Percentiles rank a stretch among this genome's conserved stretches.
phyloP scores from a whole-genome alignment of 176 grass and related monocot genomes.

The Oryza coarctata region DNA sequence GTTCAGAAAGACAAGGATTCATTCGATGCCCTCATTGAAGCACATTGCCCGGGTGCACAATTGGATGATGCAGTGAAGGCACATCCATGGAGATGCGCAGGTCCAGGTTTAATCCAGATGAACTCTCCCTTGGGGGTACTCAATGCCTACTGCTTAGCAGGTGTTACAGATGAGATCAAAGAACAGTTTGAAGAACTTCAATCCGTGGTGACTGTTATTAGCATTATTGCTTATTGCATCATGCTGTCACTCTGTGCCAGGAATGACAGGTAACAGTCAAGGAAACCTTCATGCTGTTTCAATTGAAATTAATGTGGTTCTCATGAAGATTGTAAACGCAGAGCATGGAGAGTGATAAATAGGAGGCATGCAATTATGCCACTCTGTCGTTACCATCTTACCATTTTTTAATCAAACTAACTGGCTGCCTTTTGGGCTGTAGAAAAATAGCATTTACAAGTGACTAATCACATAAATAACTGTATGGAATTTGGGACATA shows the following conservation, averaged over 20 bases:
- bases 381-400: no score
- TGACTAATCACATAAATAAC: neutral
- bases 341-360: neutral
- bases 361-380: no score
- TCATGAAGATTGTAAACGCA: neutral
- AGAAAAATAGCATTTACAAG: neutral
- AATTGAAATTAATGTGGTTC: neutral
- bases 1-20: conserved; percentile 77
- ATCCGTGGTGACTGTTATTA: conserved; percentile 48
- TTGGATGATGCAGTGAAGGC: conserved; percentile 77
- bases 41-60: conserved; percentile 73
- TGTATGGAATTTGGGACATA: neutral
- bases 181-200: conserved; percentile 91
- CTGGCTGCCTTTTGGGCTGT: neutral
- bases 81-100: conserved; percentile 94
- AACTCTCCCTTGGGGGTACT: conserved; percentile 81
- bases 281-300: neutral
- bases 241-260: conserved; percentile 87
- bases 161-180: conserved; percentile 82
- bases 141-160: conserved; percentile 81
- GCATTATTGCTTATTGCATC: conserved; percentile 78
- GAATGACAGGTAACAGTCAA: conserved; percentile 72
- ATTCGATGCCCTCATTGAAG: conserved; percentile 82
- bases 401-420: neutral
- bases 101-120: conserved; percentile 77